These are phyloP conservation scores for Nakazawaea wyomingensis DNA, from an alignment of 805 yeast species.

Conservation along the genomic window DNA sequence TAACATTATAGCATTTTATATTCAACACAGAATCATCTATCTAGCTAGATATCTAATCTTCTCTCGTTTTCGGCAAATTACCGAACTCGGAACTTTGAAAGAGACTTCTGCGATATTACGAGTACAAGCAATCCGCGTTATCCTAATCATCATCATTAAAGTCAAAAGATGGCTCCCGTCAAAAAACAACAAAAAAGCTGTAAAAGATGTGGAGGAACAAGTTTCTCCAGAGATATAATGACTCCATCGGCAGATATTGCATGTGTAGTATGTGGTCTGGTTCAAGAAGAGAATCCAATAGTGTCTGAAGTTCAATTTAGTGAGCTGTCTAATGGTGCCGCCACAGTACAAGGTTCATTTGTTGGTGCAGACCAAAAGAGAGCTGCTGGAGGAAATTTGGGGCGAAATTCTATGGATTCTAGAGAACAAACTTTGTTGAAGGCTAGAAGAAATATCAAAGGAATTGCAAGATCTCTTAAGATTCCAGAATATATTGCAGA, in stretches of 20 bases:
- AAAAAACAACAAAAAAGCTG: constrained; percentile 20
- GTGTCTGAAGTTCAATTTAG: constrained; percentile 95
- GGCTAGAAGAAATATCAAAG: constrained; percentile 73
- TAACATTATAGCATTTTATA: no score
- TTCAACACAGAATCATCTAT: no score
- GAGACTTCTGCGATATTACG: no score
- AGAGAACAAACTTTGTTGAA: constrained; percentile 85
- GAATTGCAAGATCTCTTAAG: constrained; percentile 70
- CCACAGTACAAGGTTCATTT: constrained; percentile 92
- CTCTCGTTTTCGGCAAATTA: no score
- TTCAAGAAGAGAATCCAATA: constrained; percentile 86
- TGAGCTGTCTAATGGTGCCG: constrained; percentile 90
- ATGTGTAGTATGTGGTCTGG: constrained; percentile 81
- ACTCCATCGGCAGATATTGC: constrained; percentile 71
- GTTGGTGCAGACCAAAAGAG: constrained; percentile 82
- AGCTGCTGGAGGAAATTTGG: constrained; percentile 63
- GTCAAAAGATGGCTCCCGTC: constrained; percentile 13
- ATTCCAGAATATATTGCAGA: constrained; percentile 85
- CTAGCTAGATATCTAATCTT: no score
- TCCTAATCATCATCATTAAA: no score
- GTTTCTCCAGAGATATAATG: constrained; percentile 45
- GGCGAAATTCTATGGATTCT: constrained; percentile 73
- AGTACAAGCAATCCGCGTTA: no score
- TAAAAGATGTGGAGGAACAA: constrained; percentile 47
- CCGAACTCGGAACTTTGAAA: no score